phyloP scores from a whole-genome alignment of 2,329 filamentous ascomycete species.

The Cytospora piceicola region DNA sequence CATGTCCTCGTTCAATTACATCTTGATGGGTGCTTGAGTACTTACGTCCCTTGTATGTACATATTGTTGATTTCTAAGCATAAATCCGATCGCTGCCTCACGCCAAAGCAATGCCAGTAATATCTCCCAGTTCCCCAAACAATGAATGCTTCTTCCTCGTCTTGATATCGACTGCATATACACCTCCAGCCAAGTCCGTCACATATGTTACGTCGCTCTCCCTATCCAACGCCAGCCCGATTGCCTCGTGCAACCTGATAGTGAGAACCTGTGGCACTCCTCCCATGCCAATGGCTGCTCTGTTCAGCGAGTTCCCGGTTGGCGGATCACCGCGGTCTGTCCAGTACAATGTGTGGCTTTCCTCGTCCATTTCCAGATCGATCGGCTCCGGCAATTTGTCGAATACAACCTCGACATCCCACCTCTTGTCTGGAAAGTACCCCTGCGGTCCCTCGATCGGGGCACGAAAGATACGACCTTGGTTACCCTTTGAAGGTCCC shows the following conservation, averaged over 20 bases:
- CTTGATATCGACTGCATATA: slow-evolving; percentile 26
- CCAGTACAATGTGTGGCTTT: slow-evolving; percentile 56
- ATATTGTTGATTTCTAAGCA: too few relatives aligned
- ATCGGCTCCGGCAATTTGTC: slow-evolving; percentile 57
- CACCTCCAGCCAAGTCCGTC: slow-evolving; percentile 26
- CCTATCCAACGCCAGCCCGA: slow-evolving; percentile 25
- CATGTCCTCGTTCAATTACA: too few relatives aligned
- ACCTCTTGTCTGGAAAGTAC: slow-evolving; percentile 35
- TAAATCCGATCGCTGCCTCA: not conserved
- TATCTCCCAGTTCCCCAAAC: slow-evolving; percentile 19
- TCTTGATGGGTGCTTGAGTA: too few relatives aligned
- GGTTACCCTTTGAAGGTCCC: slow-evolving; percentile 52
- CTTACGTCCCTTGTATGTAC: too few relatives aligned
- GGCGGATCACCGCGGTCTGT: slow-evolving; percentile 64
- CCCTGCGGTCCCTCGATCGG: slow-evolving; percentile 44
- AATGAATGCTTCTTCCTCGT: slow-evolving; percentile 24
- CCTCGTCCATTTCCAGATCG: slow-evolving; percentile 58
- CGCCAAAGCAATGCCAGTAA: slow-evolving; percentile 24
- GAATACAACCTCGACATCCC: slow-evolving; percentile 49
- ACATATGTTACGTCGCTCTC: slow-evolving; percentile 24
- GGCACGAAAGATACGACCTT: slow-evolving; percentile 58
- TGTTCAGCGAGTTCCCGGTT: slow-evolving; percentile 57
- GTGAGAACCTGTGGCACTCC: slow-evolving; percentile 25
- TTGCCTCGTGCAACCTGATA: slow-evolving; percentile 23
- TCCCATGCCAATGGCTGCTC: slow-evolving; percentile 33